Percentiles rank a stretch among this genome's conserved stretches.
These are phyloP conservation scores for Panicum virgatum DNA, from an alignment of 202 grass and related monocot species.

Conservation along the genomic window DNA sequence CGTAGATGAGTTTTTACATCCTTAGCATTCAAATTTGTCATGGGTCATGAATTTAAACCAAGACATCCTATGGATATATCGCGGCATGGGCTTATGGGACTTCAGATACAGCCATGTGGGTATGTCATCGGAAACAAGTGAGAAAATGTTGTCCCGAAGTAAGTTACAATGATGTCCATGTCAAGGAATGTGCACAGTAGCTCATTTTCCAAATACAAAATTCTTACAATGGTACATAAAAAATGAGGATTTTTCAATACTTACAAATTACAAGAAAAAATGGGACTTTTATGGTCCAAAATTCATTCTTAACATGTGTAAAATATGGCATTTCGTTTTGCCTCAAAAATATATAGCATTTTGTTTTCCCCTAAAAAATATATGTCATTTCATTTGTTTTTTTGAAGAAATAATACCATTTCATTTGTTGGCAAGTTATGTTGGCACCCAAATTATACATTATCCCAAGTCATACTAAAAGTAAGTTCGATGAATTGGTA, in stretches of 20 bases:
- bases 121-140: slow-evolving; percentile 82
- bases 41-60: slow-evolving; percentile 75
- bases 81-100: slow-evolving; percentile 57
- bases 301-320: slow-evolving; percentile 6
- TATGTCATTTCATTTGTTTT: neutral
- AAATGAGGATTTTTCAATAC: neutral
- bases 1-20: slow-evolving; percentile 17
- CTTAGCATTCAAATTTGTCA: slow-evolving; percentile 37
- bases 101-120: slow-evolving; percentile 63
- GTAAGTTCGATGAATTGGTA: neutral
- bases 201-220: neutral
- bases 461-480: neutral
- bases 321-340: neutral
- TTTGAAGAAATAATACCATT: no score
- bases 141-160: slow-evolving; percentile 79
- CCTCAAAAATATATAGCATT: neutral
- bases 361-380: no score
- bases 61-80: slow-evolving; percentile 71
- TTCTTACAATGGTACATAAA: neutral
- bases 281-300: neutral
- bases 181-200: slow-evolving; percentile 41
- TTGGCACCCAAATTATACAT: neutral
- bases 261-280: no score
- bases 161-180: slow-evolving; percentile 76
- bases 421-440: neutral